Percentiles rank a stretch among this genome's conserved stretches.
Evolutionary conservation across 2,329 filamentous ascomycete species (phyloP).

Genomic region (Cadophora sp.): DNA sequence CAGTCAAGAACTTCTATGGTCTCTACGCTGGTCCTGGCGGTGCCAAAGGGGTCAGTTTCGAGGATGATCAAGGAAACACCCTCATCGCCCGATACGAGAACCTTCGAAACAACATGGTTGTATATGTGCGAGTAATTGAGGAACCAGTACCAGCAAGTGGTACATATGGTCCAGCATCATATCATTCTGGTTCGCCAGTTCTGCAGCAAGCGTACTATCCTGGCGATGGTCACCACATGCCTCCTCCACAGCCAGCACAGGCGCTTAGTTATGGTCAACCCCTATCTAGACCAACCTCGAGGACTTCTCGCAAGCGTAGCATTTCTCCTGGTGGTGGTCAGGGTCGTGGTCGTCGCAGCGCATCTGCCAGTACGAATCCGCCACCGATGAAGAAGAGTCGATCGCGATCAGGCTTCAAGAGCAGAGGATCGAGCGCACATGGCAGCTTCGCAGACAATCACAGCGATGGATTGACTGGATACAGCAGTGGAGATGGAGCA

Average conservation of each 20-base stretch:
- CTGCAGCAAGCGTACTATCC: slow-evolving; percentile 62
- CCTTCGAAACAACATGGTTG: slow-evolving; percentile 88
- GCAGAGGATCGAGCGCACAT: slow-evolving; percentile 62
- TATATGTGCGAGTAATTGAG: slow-evolving; percentile 87
- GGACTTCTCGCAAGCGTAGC: slow-evolving; percentile 78
- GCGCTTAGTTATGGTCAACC: slow-evolving; percentile 64
- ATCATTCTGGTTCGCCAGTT: slow-evolving; percentile 59
- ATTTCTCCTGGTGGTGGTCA: slow-evolving; percentile 67
- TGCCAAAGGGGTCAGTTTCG: slow-evolving; percentile 89
- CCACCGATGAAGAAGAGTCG: slow-evolving; percentile 67
- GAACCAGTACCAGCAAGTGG: slow-evolving; percentile 55
- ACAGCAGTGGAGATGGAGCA: slow-evolving; percentile 87
- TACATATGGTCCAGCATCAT: slow-evolving; percentile 59
- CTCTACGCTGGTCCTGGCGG: slow-evolving; percentile 78
- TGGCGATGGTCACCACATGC: slow-evolving; percentile 69
- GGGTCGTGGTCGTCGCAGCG: slow-evolving; percentile 76
- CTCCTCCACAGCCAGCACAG: slow-evolving; percentile 59
- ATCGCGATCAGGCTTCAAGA: slow-evolving; percentile 72
- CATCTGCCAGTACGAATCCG: slow-evolving; percentile 66
- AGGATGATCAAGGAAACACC: slow-evolving; percentile 86
- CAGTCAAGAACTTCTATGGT: slow-evolving; percentile 98
- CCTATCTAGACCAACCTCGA: slow-evolving; percentile 71
- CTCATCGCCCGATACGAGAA: slow-evolving; percentile 97
- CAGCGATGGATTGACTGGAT: slow-evolving; percentile 72
- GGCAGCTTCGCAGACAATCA: slow-evolving; percentile 63